Evolutionary conservation across 495 filamentous ascomycete genomes (phyloP), one percentile per base, ranked within the genome.

Genomic region (Penicillium antarcticum): DNA sequence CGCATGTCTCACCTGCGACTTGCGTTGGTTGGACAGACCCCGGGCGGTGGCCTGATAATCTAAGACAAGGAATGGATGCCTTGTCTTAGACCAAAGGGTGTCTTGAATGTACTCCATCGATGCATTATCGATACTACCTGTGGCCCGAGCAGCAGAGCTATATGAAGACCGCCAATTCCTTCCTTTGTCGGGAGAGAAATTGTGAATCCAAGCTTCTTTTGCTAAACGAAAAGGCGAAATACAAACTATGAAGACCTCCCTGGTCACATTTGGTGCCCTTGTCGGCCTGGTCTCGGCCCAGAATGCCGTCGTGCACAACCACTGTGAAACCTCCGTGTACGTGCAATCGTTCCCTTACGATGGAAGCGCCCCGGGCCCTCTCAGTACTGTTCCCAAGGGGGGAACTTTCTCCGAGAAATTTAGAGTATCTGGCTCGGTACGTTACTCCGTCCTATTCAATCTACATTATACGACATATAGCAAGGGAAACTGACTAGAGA

Each of bases 281-380:
- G 31, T 66, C 17, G 57, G 60, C 48, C 47, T 66, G 32, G 57
- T 32, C 24, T 58, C 60, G 16, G 63, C 60, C 48, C 63, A 66
- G 41, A 56, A 63, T 56, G 60, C 63, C 19, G 42, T 57, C 39
- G 63, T 66, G 41, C 1, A 61, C 41, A 66, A 66, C 45, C 43
- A 63, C 48, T 66, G 60, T 58, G 48, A 23, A 19, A 37, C 52
- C 35, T n/a, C 63, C 2, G 57, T 66, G 3, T 66, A 66, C 46
- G 49, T 66, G 42, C 63, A 66, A 52, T 66, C 63, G 16, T 59
- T 61, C 57, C 63, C 63, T 32, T 61, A 55, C 36, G 63, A 61
- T 57, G 63, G 63, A 44, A 61, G 63, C 37, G 63, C 55, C 21
- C 45, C 60, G 2, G 63, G 60, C 17, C 54, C 63, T 48, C 63